phyloP scores from a whole-genome alignment of 805 yeast species.

The Tetrapisispora arboricola region DNA sequence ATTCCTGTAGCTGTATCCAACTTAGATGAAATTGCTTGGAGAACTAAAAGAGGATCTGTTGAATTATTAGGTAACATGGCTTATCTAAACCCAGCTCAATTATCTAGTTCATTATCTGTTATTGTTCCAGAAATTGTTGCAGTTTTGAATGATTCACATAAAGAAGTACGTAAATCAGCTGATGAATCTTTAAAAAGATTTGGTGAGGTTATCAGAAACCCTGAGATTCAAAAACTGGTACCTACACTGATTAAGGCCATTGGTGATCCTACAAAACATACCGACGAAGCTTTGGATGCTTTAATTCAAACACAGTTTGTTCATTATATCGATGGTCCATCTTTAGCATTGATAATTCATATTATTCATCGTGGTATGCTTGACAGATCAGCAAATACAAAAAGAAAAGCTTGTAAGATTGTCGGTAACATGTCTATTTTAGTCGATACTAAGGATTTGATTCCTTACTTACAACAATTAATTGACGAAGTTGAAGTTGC shows the following conservation, averaged over 20 bases:
- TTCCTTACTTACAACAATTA: slow-evolving; percentile 71
- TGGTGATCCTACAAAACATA: slow-evolving; percentile 87
- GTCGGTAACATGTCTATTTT: slow-evolving; percentile 97
- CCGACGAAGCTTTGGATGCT: slow-evolving; percentile 79
- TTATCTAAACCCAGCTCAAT: slow-evolving; percentile 86
- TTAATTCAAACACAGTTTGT: slow-evolving; percentile 87
- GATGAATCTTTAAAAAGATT: slow-evolving; percentile 79
- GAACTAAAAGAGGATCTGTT: slow-evolving; percentile 94
- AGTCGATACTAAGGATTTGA: slow-evolving; percentile 77
- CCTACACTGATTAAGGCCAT: slow-evolving; percentile 84
- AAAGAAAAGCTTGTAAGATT: slow-evolving; percentile 91
- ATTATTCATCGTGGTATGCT: slow-evolving; percentile 92
- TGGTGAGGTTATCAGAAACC: slow-evolving; percentile 95
- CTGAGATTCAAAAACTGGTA: slow-evolving; percentile 88
- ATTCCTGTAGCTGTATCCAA: slow-evolving; percentile 85
- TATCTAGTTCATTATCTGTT: slow-evolving; percentile 76
- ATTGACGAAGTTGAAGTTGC: slow-evolving; percentile 80
- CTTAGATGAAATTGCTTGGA: slow-evolving; percentile 85
- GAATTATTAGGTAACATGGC: slow-evolving; percentile 97
- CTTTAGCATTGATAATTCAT: slow-evolving; percentile 87
- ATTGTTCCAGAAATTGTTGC: slow-evolving; percentile 96
- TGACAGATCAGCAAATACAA: slow-evolving; percentile 87
- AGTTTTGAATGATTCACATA: slow-evolving; percentile 88
- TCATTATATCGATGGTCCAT: slow-evolving; percentile 97
- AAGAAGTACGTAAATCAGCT: slow-evolving; percentile 94